A percentile compares a stretch with the other conserved stretches of the same genome.
Conservation (phyloP, 805 yeast species). For the Limtongia smithiae region DNA sequence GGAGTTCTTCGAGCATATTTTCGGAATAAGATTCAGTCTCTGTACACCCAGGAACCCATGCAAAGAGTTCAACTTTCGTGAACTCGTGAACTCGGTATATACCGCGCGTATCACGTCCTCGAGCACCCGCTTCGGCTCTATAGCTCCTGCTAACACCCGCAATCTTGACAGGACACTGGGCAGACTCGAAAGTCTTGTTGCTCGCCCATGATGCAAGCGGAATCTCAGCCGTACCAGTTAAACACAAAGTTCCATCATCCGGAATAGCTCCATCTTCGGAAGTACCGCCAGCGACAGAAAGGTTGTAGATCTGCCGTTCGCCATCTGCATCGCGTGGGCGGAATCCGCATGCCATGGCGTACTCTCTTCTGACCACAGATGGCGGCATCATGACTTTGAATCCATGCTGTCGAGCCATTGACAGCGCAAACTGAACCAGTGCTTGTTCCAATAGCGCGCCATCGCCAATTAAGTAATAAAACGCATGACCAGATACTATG, state of each 20-base stretch:
- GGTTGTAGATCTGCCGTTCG: slow-evolving; percentile 77
- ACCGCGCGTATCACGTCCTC: slow-evolving; percentile 90
- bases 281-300: slow-evolving; percentile 43
- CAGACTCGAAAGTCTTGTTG: slow-evolving; percentile 44
- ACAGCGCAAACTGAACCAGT: slow-evolving; percentile 70
- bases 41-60: slow-evolving; percentile 46
- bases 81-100: slow-evolving; percentile 94
- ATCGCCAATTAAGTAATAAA: slow-evolving; percentile 79
- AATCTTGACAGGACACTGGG: slow-evolving; percentile 52
- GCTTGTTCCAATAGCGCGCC: slow-evolving; percentile 92
- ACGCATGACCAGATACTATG: slow-evolving; percentile 73
- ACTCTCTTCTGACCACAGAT: slow-evolving; percentile 71
- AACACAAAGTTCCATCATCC: slow-evolving; percentile 43
- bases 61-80: slow-evolving; percentile 85
- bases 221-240: slow-evolving; percentile 94
- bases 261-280: slow-evolving; percentile 32
- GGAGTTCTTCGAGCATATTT: slow-evolving; percentile 55
- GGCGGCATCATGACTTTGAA: slow-evolving; percentile 79
- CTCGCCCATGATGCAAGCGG: slow-evolving; percentile 80
- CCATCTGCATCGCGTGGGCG: slow-evolving; percentile 84
- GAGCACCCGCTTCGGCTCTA: slow-evolving; percentile 95
- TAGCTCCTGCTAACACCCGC: slow-evolving; percentile 85
- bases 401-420: slow-evolving; percentile 61
- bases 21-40: slow-evolving; percentile 39
- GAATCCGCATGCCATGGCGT: slow-evolving; percentile 88